Base-by-base conservation (phyloP, 2,329 filamentous ascomycete genomes). In the Xylaria sp. region DNA sequence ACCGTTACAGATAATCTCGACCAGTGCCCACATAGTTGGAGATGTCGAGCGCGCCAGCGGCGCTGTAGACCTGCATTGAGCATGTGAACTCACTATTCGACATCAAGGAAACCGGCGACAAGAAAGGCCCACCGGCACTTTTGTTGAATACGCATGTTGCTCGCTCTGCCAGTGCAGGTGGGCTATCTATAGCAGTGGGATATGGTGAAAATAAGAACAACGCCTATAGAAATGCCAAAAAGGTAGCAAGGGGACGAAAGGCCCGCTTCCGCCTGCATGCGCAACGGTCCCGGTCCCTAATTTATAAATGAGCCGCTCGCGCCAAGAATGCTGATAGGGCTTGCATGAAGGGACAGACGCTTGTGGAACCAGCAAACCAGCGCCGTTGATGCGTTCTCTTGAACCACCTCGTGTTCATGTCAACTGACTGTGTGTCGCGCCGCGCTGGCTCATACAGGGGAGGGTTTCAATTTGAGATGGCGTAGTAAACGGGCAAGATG, bases 201-300 rank as follows among this genome's bases (percentile, higher is more conserved):
- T 49, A 50, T 21, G 49, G 35, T 19, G 23, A 31, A 21, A 40
- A 56, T 60, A 40, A 40, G 17, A 23, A 31, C 8, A 33, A 23
- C 9, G 23, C 35, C 49, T 46, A 50, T 46, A 31, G 40, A 42
- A n/a, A n/a, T 60, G 15, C 31, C 51, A 11, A 7, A n/a, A 23
- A 28, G 55, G 28, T n/a, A 52, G 45, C 38, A 51, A 52, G 46
- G 46, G 33, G 28, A n/a, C n/a, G n/a, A n/a, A n/a, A 42, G 46
- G 25, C 28, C 55, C 43, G 50, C 60, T 40, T 43, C 40, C 31
- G 11, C 7, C 59, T 60, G 57, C 56, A 51, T 21, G 33, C 33
- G 25, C 40, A 51, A 33, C 38, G 23, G 50, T 42, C 38, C 56
- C 55, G 55, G 50, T 60, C 37, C 28, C n/a, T 63, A 60, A 23